These are phyloP conservation scores for Sordariomycetes sp. DNA, from an alignment of 2,329 filamentous ascomycete genomes.

Conservation along the genomic window DNA sequence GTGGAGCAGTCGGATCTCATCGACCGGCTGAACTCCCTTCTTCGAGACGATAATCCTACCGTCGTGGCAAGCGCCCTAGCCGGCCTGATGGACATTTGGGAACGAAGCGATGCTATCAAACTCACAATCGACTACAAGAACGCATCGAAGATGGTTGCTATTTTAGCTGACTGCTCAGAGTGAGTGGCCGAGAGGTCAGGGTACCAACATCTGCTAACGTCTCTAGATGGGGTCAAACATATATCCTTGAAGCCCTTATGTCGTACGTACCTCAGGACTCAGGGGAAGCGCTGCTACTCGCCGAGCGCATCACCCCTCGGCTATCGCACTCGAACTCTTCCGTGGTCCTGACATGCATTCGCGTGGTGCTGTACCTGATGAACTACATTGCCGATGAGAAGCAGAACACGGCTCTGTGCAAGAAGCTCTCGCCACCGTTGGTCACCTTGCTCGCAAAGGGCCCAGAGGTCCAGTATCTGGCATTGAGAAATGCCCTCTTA, in stretches of 20 bases:
- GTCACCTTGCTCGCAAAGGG: constrained; percentile 94
- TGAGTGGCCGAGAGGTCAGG: constrained; percentile 35
- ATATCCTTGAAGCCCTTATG: constrained; percentile 96
- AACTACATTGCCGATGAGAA: constrained; percentile 95
- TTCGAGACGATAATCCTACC: constrained; percentile 93
- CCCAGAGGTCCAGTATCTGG: constrained; percentile 96
- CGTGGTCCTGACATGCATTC: constrained; percentile 90
- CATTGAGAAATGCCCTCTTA: constrained; percentile 83
- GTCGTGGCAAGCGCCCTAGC: constrained; percentile 93
- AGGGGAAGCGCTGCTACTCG: constrained; percentile 77
- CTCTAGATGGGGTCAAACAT: constrained; percentile 90
- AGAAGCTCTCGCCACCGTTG: constrained; percentile 88
- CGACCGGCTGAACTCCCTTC: constrained; percentile 77
- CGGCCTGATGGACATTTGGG: constrained; percentile 94
- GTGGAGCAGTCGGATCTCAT: constrained; percentile 90
- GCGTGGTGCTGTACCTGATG: constrained; percentile 95
- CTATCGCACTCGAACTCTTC: constrained; percentile 95
- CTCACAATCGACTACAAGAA: constrained; percentile 96
- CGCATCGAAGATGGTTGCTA: constrained; percentile 96
- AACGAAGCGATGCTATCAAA: constrained; percentile 93
- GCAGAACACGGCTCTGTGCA: constrained; percentile 76
- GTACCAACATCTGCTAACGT: not conserved
- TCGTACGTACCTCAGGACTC: constrained; percentile 93
- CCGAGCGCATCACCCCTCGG: constrained; percentile 89
- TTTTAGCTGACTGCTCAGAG: constrained; percentile 94